Conservation (phyloP, 257 asterid genomes). For the Salvia splendens region DNA sequence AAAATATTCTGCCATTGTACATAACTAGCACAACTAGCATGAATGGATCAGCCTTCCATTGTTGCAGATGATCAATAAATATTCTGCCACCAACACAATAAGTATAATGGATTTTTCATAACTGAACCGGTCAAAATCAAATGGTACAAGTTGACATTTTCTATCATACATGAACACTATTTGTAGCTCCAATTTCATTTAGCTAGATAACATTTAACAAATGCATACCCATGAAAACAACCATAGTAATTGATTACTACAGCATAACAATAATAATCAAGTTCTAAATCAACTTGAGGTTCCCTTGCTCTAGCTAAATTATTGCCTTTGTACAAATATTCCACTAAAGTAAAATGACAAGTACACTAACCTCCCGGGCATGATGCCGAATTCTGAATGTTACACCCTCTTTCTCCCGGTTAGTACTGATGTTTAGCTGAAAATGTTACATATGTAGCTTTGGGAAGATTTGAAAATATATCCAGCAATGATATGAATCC, state of each 20-base stretch:
- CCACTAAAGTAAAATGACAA: constrained; percentile 23
- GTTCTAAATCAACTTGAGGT: constrained; percentile 11
- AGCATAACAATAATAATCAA: background rate
- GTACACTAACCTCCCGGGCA: constrained; percentile 89
- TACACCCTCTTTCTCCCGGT: constrained; percentile 54
- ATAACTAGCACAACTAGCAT: constrained; percentile 10
- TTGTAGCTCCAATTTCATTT: background rate
- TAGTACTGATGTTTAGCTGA: constrained; percentile 59
- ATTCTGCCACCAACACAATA: background rate
- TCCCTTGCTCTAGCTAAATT: constrained; percentile 8
- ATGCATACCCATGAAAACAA: background rate
- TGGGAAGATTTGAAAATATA: constrained; percentile 74
- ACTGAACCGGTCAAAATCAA: background rate
- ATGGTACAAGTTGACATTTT: background rate
- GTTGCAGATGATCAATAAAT: background rate
- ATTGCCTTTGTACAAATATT: constrained; percentile 21
- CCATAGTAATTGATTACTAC: background rate
- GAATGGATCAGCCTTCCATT: background rate
- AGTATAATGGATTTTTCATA: background rate
- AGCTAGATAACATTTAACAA: too few relatives aligned
- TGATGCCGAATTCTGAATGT: constrained; percentile 68
- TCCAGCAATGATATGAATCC: constrained; percentile 80
- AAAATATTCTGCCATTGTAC: background rate
- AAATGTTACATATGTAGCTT: constrained; percentile 70
- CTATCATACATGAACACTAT: constrained; percentile 10